Evolutionary conservation across 2,329 filamentous ascomycete species (phyloP).

Genomic region (Colletotrichum sp.): DNA sequence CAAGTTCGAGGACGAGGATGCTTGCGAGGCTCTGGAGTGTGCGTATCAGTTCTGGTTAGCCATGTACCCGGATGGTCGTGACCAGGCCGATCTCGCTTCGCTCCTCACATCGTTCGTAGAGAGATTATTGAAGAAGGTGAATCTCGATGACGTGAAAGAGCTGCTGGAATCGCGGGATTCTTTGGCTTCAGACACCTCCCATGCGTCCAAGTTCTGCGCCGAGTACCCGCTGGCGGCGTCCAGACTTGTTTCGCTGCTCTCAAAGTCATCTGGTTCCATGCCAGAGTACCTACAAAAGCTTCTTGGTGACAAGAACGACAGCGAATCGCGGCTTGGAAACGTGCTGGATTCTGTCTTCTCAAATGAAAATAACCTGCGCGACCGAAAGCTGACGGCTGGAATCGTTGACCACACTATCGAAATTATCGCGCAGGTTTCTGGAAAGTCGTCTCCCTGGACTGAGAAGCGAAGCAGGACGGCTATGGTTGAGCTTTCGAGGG

Average conservation of each 20-base stretch:
- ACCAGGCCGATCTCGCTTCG: slow-evolving; percentile 31
- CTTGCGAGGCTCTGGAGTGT: slow-evolving; percentile 46
- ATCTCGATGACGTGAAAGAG: neutral
- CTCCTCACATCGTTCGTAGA: slow-evolving; percentile 37
- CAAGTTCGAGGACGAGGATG: slow-evolving; percentile 36
- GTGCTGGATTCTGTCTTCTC: slow-evolving; percentile 35
- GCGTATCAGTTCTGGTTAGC: slow-evolving; percentile 42
- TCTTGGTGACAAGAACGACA: neutral
- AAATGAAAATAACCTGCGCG: slow-evolving; percentile 44
- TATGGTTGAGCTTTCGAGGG: slow-evolving; percentile 29
- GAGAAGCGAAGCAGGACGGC: neutral
- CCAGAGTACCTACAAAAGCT: slow-evolving; percentile 8
- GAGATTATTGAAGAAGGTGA: slow-evolving; percentile 28
- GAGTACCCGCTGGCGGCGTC: slow-evolving; percentile 13
- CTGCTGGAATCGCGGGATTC: neutral
- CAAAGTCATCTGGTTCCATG: neutral
- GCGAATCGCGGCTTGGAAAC: slow-evolving; percentile 16
- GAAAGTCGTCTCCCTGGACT: slow-evolving; percentile 6
- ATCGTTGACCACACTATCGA: slow-evolving; percentile 36
- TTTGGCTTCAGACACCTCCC: neutral
- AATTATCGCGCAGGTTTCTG: slow-evolving; percentile 25
- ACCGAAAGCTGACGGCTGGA: slow-evolving; percentile 33
- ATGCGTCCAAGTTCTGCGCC: slow-evolving; percentile 5
- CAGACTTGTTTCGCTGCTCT: slow-evolving; percentile 12
- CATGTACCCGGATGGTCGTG: slow-evolving; percentile 39